Evolutionary conservation across 306 rosid genomes (phyloP), one percentile per base, ranked within the genome.

Genomic region (Clitoria ternatea): DNA sequence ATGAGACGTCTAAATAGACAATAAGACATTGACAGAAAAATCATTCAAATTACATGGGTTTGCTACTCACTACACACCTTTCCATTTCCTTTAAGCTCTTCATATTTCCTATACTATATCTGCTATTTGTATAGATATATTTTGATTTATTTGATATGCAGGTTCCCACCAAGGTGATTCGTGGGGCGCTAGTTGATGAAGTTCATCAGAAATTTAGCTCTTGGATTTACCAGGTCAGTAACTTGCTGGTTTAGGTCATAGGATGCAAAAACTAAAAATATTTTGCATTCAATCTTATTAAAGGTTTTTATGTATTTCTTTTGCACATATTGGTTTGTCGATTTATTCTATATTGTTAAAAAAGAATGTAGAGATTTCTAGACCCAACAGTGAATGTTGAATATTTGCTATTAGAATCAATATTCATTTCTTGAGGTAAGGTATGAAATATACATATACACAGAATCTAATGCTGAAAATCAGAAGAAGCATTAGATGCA

Each of bases 161-260:
- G 98, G 88, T 86, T 7, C 86, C 90, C 17, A 4, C 64, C 76
- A 86, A 82, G 82, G 87, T 93, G 43, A 17, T 78, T 24, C 91
- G 77, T 1, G 98, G 98, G 43, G 79, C 85, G 1, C 63, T 93
- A 48, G 85, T 90, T 59, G 84, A 93, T 40, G 98, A 93, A 69
- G 72, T 90, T 80, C 90, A 77, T 75, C 98, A 88, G 47, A 80
- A 76, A 48, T 93, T 90, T 62, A 81, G 24, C 82, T 70, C 96
- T 9, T 93, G 98, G 98, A 88, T 93, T 61, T 77, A 85, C 69
- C 98, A 93, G 92, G 98, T 90, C 8, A 72, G 70, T 60, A 70
- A 62, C 69, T 61, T 7, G 32, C 33, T 61, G 4, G 15, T 61
- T 55, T 55, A 74, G 18, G 42, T 70, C 15, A 36, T 52, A 69